Evolutionary conservation across 345 rosid species (phyloP).

Genomic region (Hibiscus mutabilis): DNA sequence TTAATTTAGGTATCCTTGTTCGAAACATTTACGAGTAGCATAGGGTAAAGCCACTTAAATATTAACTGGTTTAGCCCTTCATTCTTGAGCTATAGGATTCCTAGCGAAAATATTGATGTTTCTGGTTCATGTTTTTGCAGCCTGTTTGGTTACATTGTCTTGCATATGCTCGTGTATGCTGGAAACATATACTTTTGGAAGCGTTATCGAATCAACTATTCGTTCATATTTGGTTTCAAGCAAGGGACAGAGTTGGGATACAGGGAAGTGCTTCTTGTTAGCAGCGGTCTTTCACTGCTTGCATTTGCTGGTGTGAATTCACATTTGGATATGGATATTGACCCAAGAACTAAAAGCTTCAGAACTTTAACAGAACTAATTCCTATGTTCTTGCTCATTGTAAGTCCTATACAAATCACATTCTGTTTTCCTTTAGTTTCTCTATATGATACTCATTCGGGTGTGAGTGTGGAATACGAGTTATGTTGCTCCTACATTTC

Average conservation of each 20-base stretch:
- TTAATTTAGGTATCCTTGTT: neutral
- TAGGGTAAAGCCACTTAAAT: too few relatives aligned
- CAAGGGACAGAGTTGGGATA: constrained; percentile 64
- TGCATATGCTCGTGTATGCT: constrained; percentile 63
- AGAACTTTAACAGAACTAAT: constrained; percentile 57
- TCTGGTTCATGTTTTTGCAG: constrained; percentile 28
- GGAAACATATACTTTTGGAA: constrained; percentile 65
- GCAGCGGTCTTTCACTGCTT: constrained; percentile 48
- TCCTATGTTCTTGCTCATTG: constrained; percentile 53
- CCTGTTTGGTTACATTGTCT: constrained; percentile 53
- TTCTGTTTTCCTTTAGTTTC: neutral
- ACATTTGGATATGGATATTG: constrained; percentile 84
- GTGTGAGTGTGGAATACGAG: neutral
- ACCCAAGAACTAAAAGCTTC: constrained; percentile 51
- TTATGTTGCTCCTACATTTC: neutral
- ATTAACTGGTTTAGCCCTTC: neutral
- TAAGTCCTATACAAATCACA: constrained; percentile 13
- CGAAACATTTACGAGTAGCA: too few relatives aligned
- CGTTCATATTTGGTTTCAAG: constrained; percentile 76
- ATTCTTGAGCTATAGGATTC: neutral
- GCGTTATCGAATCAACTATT: constrained; percentile 52
- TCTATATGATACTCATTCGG: neutral
- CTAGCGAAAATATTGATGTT: neutral
- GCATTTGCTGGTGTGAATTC: constrained; percentile 47
- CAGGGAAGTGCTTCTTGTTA: constrained; percentile 50